Evolutionary conservation across 805 yeast species (phyloP), one percentile per base, ranked within the genome.

Genomic region (Wickerhamomyces sydowiorum): DNA sequence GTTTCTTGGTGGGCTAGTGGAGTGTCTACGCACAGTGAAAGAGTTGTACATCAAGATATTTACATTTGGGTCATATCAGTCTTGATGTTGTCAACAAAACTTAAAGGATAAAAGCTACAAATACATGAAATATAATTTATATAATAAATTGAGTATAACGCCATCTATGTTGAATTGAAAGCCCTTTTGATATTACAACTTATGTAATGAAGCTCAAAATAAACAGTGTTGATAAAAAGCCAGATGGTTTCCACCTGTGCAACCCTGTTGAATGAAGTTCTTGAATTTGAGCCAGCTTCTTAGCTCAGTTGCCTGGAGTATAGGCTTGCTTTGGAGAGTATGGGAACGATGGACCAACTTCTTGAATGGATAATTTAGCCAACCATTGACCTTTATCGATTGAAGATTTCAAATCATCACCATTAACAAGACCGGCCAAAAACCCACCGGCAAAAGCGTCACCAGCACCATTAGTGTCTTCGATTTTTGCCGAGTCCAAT

Each of bases 401-500:
- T 41, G 76, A 58, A 33, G 80, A 71, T 51, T 75, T 71, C 43
- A 88, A 61, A 23, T 75, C 54, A 63, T 84, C 79, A 50, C 82
- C 87, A 65, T 81, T 69, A 43, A 88, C 95, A 52, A 90, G 69
- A 44, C 90, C 93, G 47, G 96, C 96, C 50, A 89, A 67, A 66
- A 91, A 90, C 45, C 98, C 98, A 57, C 93, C 95, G 43, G 97
- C 98, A 61, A 91, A 91, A 13, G 97, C 96, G 63, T 91, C 97
- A 66, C 98, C 98, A 37, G 98, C 98, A 72, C 99, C 99, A 71
- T 91, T 93, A 59, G 98, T 87, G 72, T 93, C 99, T 45, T 75
- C 81, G 46, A 93, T 75, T 66, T 82, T 73, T 36, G 74, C 66
- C 36, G 77, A 55, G 33, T 76, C 84, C 59, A 93, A 77, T 45